Conservation (phyloP, 257 asterid genomes). For the Solanum bulbocastanum region DNA sequence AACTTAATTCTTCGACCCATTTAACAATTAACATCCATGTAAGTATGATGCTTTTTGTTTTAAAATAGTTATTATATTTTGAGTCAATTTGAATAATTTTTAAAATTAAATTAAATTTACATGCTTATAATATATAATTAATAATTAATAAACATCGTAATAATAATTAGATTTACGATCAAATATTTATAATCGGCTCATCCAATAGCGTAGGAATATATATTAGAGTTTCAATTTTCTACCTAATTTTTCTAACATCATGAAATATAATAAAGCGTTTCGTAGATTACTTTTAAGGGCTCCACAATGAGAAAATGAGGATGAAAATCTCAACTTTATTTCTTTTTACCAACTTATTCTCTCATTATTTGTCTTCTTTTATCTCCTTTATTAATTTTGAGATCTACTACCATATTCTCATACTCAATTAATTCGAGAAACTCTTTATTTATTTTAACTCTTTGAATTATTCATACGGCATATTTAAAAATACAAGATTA, state of each 20-base stretch:
- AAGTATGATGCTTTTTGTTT: too few relatives aligned
- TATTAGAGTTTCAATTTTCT: not conserved
- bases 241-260: not conserved
- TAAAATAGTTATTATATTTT: too few relatives aligned
- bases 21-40: not conserved
- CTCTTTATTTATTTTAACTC: too few relatives aligned
- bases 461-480: too few relatives aligned
- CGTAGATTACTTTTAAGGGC: not conserved
- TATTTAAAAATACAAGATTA: too few relatives aligned
- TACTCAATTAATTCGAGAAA: not conserved
- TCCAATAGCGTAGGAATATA: not conserved
- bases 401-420: not conserved
- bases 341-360: not conserved
- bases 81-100: too few relatives aligned
- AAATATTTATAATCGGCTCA: not conserved
- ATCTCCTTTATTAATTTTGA: not conserved
- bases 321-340: not conserved
- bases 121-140: too few relatives aligned
- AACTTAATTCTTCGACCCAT: not conserved
- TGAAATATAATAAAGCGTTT: not conserved
- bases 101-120: too few relatives aligned
- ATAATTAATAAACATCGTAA: too few relatives aligned
- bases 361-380: not conserved
- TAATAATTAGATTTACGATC: not conserved
- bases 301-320: not conserved